A percentile compares a stretch with the other conserved stretches of the same genome.
These are phyloP conservation scores for Lactifluus pinguis DNA, from an alignment of 768 basidiomycete genomes.

Conservation along the genomic window DNA sequence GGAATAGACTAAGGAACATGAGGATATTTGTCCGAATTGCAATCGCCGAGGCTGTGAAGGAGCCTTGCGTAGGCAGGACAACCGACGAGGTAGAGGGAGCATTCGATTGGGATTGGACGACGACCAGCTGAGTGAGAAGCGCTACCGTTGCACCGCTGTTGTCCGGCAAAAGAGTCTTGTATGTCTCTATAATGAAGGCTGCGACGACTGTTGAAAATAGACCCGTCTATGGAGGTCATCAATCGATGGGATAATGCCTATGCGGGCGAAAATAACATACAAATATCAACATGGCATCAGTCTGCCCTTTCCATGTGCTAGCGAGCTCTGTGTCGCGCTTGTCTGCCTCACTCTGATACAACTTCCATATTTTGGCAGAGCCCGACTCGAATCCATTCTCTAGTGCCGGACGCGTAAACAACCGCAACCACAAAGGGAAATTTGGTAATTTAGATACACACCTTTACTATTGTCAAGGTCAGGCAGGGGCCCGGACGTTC, in stretches of 20 bases:
- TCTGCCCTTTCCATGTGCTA: constrained; percentile 13
- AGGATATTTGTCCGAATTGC: constrained; percentile 8
- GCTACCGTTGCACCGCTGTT: not conserved
- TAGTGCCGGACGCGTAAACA: not conserved
- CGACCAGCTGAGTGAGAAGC: constrained; percentile 2
- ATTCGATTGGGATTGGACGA: not conserved
- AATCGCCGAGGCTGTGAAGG: not conserved
- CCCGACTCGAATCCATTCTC: not conserved
- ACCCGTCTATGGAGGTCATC: not conserved
- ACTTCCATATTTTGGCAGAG: constrained; percentile 6
- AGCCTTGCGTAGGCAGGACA: not conserved
- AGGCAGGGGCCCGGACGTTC: not conserved
- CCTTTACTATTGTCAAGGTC: not conserved
- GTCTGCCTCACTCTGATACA: constrained; percentile 9
- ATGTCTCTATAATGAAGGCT: constrained; percentile 19
- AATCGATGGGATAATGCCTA: not conserved
- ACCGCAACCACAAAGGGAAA: not conserved
- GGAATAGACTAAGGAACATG: constrained; percentile 9
- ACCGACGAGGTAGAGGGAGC: not conserved
- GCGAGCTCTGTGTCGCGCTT: constrained; percentile 10
- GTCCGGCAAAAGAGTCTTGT: constrained; percentile 14
- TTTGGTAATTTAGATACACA: not conserved
- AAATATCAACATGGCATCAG: constrained; percentile 17
- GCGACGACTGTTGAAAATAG: constrained; percentile 17
- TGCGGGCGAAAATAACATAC: not conserved